A percentile compares a stretch with the other conserved stretches of the same genome.
Conservation (phyloP, 2,329 filamentous ascomycete species). For the Aureobasidium namibiae region DNA sequence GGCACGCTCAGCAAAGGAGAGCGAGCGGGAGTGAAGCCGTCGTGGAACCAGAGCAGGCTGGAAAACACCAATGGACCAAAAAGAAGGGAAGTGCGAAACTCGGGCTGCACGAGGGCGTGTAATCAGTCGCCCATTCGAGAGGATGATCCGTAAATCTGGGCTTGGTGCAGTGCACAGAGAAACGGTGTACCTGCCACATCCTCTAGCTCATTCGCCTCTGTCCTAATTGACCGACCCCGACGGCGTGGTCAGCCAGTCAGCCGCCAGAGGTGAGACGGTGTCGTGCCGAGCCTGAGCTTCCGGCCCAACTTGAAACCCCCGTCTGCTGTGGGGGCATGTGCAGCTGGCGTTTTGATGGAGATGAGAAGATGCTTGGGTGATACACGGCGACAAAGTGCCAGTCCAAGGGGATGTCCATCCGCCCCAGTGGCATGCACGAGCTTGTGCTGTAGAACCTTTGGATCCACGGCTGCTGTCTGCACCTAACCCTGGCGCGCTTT, state of each 20-base stretch:
- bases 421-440: conserved; percentile 8
- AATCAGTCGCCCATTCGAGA: conserved; percentile 18
- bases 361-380: conserved; percentile 1
- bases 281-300: conserved; percentile 13
- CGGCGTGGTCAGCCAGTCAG: conserved; percentile 12
- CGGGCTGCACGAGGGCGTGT: conserved; percentile 10
- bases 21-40: not conserved
- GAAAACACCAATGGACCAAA: not conserved
- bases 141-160: conserved; percentile 13
- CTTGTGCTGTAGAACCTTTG: conserved; percentile 13
- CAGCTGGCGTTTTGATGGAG: not conserved
- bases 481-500: conserved; percentile 8
- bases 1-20: not conserved
- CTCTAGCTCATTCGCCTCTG: conserved; percentile 8
- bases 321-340: conserved; percentile 10
- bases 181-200: conserved; percentile 13
- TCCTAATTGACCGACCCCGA: conserved; percentile 3
- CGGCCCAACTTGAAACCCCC: conserved; percentile 13
- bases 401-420: not conserved
- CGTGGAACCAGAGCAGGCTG: conserved; percentile 1
- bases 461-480: conserved; percentile 12
- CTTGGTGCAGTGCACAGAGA: conserved; percentile 9
- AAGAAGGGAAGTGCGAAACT: conserved; percentile 6
- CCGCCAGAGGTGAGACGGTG: conserved; percentile 11
- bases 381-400: conserved; percentile 7